Base-by-base conservation (phyloP, 2,329 filamentous ascomycete species). In the Ophiognomonia clavigignenti-juglandacearum region DNA sequence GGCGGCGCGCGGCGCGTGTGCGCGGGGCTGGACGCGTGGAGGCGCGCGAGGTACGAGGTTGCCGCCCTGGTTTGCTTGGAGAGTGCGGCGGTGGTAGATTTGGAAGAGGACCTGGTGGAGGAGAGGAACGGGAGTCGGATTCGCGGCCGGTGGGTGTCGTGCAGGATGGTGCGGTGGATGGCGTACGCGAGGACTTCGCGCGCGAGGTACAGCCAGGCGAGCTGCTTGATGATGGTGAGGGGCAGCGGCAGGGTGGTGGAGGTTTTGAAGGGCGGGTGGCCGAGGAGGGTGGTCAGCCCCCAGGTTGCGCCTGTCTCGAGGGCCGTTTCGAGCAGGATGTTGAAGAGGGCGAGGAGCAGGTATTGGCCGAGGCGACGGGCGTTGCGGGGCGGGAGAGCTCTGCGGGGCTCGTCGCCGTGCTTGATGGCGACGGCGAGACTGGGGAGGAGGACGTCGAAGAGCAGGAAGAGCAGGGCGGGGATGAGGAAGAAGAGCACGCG, bases 101-200 rank as follows among this genome's bases (percentile, higher is more conserved):
- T n/a, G n/a, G n/a, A n/a, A n/a, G n/a, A n/a, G n/a, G n/a, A n/a
- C n/a, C n/a, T 26, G 19, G 47, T 41, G 14, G 26, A 37, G 24
- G 49, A 57, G 14, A 62, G 56, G 59, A 64, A 22, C 10, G 39
- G 24, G 18, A 40, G 36, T 11, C 41, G 42, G 20, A 26, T 36
- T 38, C 49, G 43, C 11, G 35, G n/a, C 38, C 45, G 49, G 11
- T 4, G 36, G 20, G 54, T 61, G 36, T 61, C 62, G 65, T 95
- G 89, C 8, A 96, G 74, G 22, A 85, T 50, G 59, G 78, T 77
- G 43, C 86, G 82, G 66, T 95, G 89, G 55, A 88, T 73, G 56
- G 81, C 76, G 63, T 95, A 96, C 48, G 82, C 78, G 10, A 90
- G 61, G 6, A 80, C 58, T 69, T 88, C 74, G 44, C 76, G 70